Conservation (phyloP, 2,329 filamentous ascomycete species). For the Diplodia sapinea region DNA sequence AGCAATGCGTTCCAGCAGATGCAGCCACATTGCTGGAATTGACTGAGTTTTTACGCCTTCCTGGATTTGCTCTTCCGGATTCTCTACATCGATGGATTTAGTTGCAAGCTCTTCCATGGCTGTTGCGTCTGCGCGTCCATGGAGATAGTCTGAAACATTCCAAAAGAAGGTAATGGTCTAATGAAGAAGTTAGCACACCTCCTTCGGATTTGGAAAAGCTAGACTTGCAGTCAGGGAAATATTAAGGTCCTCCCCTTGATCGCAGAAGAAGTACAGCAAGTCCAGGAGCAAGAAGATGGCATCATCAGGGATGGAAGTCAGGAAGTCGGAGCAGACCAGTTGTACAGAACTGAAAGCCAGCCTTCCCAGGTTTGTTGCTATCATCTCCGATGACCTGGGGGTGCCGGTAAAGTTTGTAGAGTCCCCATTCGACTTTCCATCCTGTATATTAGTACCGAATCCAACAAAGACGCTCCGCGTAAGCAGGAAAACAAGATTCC, state of each 20-base stretch:
- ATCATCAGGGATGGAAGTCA: slow-evolving; percentile 72
- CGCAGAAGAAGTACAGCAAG: slow-evolving; percentile 84
- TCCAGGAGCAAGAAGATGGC: slow-evolving; percentile 81
- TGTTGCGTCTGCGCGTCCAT: slow-evolving; percentile 53
- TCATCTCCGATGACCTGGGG: slow-evolving; percentile 20
- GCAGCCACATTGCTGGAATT: slow-evolving; percentile 77
- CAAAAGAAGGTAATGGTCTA: slow-evolving; percentile 93
- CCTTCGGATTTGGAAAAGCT: neutral
- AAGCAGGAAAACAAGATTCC: slow-evolving; percentile 84
- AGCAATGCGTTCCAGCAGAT: slow-evolving; percentile 73
- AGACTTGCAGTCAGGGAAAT: slow-evolving; percentile 80
- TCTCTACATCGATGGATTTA: slow-evolving; percentile 23
- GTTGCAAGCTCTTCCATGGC: slow-evolving; percentile 39
- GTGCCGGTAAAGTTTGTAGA: neutral
- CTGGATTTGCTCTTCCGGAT: slow-evolving; percentile 16
- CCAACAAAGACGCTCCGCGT: slow-evolving; percentile 76
- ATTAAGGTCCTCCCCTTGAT: slow-evolving; percentile 92
- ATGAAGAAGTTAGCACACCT: neutral
- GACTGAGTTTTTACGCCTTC: slow-evolving; percentile 47
- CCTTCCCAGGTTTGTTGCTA: slow-evolving; percentile 77
- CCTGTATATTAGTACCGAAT: slow-evolving; percentile 40
- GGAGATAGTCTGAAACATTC: slow-evolving; percentile 89
- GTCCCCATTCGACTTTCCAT: slow-evolving; percentile 21
- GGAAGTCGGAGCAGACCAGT: slow-evolving; percentile 92
- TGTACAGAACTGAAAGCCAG: slow-evolving; percentile 89